phyloP scores from a whole-genome alignment of 306 rosid species.

The Delonix regia region DNA sequence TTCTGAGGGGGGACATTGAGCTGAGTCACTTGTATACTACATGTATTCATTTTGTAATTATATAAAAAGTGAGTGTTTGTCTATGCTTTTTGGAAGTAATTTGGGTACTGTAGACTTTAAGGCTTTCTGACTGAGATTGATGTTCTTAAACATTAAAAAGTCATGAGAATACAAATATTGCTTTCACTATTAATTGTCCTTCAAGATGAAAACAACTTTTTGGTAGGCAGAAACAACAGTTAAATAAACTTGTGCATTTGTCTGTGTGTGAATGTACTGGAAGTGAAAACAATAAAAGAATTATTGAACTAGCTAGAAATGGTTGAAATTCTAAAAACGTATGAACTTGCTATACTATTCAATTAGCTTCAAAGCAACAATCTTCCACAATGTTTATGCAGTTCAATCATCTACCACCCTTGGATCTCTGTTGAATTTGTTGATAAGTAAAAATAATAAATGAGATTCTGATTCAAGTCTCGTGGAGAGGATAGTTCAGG shows the following conservation, averaged over 20 bases:
- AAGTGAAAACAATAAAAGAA: background rate
- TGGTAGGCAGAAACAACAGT: background rate
- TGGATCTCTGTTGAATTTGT: too few species aligned
- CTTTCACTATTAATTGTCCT: background rate
- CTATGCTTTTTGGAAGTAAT: background rate
- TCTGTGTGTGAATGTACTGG: background rate
- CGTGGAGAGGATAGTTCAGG: too few species aligned
- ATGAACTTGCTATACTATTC: background rate
- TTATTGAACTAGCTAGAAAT: background rate
- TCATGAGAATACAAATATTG: background rate
- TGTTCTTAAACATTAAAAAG: background rate
- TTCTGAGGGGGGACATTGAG: background rate
- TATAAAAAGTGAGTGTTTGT: constrained; percentile 19
- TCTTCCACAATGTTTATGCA: too few species aligned
- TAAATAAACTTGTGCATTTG: background rate
- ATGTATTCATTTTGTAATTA: constrained; percentile 23
- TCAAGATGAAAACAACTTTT: background rate
- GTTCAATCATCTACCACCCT: too few species aligned
- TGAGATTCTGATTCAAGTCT: too few species aligned
- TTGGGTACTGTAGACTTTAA: background rate
- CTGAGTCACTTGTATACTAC: constrained; percentile 18
- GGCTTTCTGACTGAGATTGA: background rate
- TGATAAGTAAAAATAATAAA: too few species aligned
- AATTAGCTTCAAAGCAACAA: too few species aligned
- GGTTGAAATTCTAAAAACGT: background rate